These are phyloP conservation scores for Syzygium aromaticum DNA, from an alignment of 345 rosid species.

Conservation along the genomic window DNA sequence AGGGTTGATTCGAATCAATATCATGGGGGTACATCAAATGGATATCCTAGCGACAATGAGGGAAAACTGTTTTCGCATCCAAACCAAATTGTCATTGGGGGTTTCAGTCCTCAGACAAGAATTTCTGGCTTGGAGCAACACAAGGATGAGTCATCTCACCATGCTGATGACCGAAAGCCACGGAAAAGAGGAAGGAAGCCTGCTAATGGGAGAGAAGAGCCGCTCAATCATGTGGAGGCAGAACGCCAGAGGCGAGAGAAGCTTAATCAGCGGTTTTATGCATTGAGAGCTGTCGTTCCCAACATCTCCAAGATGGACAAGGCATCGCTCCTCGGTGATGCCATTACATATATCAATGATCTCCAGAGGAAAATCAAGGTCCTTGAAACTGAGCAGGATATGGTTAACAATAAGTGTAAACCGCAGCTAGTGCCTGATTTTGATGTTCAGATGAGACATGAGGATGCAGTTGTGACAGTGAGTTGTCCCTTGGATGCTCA, in stretches of 20 bases:
- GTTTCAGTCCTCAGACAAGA: constrained; percentile 26
- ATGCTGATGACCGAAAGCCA: constrained; percentile 71
- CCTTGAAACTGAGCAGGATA: constrained; percentile 70
- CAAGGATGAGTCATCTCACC: constrained; percentile 52
- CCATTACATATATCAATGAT: constrained; percentile 74
- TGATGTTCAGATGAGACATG: constrained; percentile 65
- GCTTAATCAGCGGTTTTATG: constrained; percentile 94
- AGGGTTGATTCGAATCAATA: constrained; percentile 40
- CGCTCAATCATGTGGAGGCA: constrained; percentile 92
- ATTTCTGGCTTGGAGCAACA: constrained; percentile 38
- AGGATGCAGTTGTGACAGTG: constrained; percentile 64
- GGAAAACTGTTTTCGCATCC: constrained; percentile 39
- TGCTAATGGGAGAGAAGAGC: constrained; percentile 96
- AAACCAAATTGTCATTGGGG: constrained; percentile 29
- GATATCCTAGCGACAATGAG: constrained; percentile 30
- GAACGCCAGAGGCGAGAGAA: constrained; percentile 95
- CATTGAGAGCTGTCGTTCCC: constrained; percentile 83
- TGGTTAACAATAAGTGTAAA: constrained; percentile 29
- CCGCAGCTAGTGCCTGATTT: constrained; percentile 43
- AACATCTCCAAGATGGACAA: constrained; percentile 97
- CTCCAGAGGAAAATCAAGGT: constrained; percentile 70
- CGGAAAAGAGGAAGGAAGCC: constrained; percentile 97
- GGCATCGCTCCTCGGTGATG: constrained; percentile 88
- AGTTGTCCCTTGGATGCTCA: constrained; percentile 73
- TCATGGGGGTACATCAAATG: constrained; percentile 50